Evolutionary conservation across 805 yeast genomes (phyloP).

Genomic region (Candida nanaspora): DNA sequence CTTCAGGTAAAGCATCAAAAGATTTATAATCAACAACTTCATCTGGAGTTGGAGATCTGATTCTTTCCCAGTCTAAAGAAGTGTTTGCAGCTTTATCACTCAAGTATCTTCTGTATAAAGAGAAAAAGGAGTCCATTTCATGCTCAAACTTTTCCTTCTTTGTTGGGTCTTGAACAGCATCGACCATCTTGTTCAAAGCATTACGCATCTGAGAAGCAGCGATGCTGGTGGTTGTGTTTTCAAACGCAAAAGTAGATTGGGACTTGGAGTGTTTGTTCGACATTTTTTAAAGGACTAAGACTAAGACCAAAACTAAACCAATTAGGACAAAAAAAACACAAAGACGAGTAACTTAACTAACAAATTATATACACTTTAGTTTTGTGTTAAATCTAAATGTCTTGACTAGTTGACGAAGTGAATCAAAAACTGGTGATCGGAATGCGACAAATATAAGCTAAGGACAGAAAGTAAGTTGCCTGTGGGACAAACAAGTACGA

Average conservation of each 20-base stretch:
- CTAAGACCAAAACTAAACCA: too few relatives aligned
- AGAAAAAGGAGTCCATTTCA: slow-evolving; percentile 92
- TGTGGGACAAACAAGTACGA: too few relatives aligned
- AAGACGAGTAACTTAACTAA: too few relatives aligned
- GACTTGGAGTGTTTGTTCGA: slow-evolving; percentile 52
- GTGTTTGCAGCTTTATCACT: slow-evolving; percentile 82
- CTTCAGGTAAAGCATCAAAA: slow-evolving; percentile 33
- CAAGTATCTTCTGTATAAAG: slow-evolving; percentile 86
- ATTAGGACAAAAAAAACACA: too few relatives aligned
- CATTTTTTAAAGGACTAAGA: too few relatives aligned
- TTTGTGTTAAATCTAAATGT: too few relatives aligned
- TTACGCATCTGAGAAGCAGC: slow-evolving; percentile 98
- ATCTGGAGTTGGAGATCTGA: slow-evolving; percentile 80
- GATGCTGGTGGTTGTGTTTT: slow-evolving; percentile 87
- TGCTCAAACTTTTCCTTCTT: slow-evolving; percentile 60
- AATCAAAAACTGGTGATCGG: too few relatives aligned
- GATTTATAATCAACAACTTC: slow-evolving; percentile 79
- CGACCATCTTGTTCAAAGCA: slow-evolving; percentile 83
- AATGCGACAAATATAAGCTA: too few relatives aligned
- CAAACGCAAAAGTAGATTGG: slow-evolving; percentile 83
- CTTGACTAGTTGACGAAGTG: too few relatives aligned
- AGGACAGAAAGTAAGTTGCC: too few relatives aligned
- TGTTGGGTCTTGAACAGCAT: slow-evolving; percentile 55
- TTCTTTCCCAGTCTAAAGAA: slow-evolving; percentile 84
- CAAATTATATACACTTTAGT: too few relatives aligned